phyloP scores from a whole-genome alignment of 495 filamentous ascomycete species.

The Ascodesmis nigricans region DNA sequence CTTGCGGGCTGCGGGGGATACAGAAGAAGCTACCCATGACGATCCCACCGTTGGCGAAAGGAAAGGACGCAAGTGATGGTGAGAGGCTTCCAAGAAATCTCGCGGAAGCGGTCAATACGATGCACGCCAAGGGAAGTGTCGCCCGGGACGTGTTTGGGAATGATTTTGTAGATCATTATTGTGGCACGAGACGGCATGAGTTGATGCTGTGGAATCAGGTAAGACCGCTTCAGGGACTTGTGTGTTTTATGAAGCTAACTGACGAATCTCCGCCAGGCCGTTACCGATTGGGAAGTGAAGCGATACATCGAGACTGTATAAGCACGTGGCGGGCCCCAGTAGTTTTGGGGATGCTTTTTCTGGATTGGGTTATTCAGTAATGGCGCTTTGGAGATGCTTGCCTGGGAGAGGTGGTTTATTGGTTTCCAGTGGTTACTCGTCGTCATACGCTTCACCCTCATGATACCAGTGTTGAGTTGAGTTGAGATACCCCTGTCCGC shows the following conservation, averaged over 20 bases:
- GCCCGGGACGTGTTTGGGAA: conserved; percentile 84
- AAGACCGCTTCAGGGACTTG: too few relatives aligned
- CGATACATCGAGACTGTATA: conserved; percentile 56
- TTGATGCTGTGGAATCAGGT: conserved; percentile 76
- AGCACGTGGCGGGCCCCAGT: too few relatives aligned
- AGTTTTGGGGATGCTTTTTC: too few relatives aligned
- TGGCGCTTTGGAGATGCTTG: too few relatives aligned
- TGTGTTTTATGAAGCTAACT: neutral
- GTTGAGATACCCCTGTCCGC: too few relatives aligned
- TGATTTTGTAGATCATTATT: conserved; percentile 88
- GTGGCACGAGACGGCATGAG: conserved; percentile 82
- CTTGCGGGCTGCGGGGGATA: conserved; percentile 69
- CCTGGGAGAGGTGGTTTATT: too few relatives aligned
- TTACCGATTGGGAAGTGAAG: conserved; percentile 36
- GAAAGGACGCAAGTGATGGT: conserved; percentile 55
- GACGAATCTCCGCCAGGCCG: too few relatives aligned
- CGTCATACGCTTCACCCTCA: too few relatives aligned
- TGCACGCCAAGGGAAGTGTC: conserved; percentile 52
- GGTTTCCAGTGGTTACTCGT: too few relatives aligned
- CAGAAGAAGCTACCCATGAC: conserved; percentile 71
- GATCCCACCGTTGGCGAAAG: conserved; percentile 62
- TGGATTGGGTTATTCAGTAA: too few relatives aligned
- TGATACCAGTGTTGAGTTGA: too few relatives aligned
- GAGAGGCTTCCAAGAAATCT: conserved; percentile 57
- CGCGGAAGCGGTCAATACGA: conserved; percentile 56